Evolutionary conservation across 2,329 filamentous ascomycete species (phyloP).

Genomic region (Chalara sp.): DNA sequence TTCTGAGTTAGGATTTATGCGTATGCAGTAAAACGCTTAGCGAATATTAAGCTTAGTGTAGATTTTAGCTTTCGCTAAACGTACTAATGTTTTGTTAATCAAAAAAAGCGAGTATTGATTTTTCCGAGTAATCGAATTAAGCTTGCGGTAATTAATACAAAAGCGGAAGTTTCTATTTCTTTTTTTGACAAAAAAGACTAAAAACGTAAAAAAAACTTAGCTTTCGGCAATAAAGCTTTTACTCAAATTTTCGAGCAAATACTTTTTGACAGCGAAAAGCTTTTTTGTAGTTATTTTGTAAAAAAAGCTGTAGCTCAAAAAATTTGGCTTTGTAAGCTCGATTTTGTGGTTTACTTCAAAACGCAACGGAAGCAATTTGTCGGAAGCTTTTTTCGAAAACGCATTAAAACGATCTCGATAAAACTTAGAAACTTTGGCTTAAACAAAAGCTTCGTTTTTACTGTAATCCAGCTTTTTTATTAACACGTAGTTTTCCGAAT

Average conservation of each 20-base stretch:
- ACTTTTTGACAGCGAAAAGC: background rate
- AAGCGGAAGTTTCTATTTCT: too few relatives aligned
- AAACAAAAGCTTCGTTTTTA: background rate
- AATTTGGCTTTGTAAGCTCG: too few relatives aligned
- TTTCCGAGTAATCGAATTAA: too few relatives aligned
- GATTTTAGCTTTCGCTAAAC: background rate
- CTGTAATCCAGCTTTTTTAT: background rate
- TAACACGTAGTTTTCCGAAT: background rate
- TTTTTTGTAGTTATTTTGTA: background rate
- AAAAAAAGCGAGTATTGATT: background rate
- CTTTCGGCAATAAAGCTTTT: too few relatives aligned
- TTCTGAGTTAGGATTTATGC: background rate
- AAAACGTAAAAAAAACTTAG: background rate
- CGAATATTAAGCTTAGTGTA: conserved; percentile 7
- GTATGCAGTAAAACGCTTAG: conserved; percentile 1
- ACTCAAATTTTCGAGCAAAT: too few relatives aligned
- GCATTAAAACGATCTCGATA: background rate
- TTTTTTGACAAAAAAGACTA: background rate
- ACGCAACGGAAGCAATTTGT: background rate
- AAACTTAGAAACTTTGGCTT: background rate
- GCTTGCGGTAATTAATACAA: too few relatives aligned
- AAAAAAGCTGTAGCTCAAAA: too few relatives aligned
- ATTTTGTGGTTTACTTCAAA: background rate
- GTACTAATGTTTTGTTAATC: background rate
- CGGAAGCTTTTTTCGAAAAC: background rate